A percentile compares a stretch with the other conserved stretches of the same genome.
These are phyloP conservation scores for Blakeslea trispora DNA, from an alignment of 371 early-diverging fungal genomes.

Conservation along the genomic window DNA sequence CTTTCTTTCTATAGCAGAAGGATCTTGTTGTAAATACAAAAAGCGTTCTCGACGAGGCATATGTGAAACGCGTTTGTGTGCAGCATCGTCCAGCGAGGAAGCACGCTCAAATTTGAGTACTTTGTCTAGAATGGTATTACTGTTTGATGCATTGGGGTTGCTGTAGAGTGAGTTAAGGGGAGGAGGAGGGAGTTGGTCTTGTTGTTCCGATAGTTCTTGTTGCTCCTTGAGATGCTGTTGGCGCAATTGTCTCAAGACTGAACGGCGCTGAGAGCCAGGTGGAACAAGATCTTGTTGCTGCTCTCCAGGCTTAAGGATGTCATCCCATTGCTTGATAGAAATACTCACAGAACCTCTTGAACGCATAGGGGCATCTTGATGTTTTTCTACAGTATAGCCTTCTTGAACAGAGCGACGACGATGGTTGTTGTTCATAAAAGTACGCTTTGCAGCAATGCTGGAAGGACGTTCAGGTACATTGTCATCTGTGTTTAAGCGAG, in stretches of 20 bases:
- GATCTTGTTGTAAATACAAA: slow-evolving; percentile 44
- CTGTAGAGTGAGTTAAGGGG: not conserved
- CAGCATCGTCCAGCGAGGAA: slow-evolving; percentile 43
- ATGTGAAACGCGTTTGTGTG: slow-evolving; percentile 35
- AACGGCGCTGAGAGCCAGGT: slow-evolving; percentile 28
- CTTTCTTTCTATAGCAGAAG: slow-evolving; percentile 36
- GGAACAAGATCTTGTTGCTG: slow-evolving; percentile 1
- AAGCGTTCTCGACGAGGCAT: slow-evolving; percentile 45
- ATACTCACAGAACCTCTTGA: slow-evolving; percentile 41
- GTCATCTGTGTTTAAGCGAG: slow-evolving; percentile 22
- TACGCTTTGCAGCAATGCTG: slow-evolving; percentile 29
- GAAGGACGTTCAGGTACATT: slow-evolving; percentile 23
- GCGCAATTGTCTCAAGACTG: slow-evolving; percentile 22
- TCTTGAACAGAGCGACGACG: slow-evolving; percentile 43
- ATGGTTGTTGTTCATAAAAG: slow-evolving; percentile 24
- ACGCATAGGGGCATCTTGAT: slow-evolving; percentile 15
- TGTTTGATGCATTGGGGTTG: slow-evolving; percentile 9
- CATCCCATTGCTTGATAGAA: slow-evolving; percentile 46
- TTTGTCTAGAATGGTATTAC: slow-evolving; percentile 44
- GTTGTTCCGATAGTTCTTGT: not conserved
- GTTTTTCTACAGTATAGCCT: slow-evolving; percentile 29
- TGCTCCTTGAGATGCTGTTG: slow-evolving; percentile 23
- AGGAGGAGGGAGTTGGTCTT: not conserved
- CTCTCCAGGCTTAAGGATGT: slow-evolving; percentile 30
- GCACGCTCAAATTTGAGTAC: slow-evolving; percentile 50